Base-by-base conservation (phyloP, 1,139 yeast species). In the Geotrichum phurueaensis region DNA sequence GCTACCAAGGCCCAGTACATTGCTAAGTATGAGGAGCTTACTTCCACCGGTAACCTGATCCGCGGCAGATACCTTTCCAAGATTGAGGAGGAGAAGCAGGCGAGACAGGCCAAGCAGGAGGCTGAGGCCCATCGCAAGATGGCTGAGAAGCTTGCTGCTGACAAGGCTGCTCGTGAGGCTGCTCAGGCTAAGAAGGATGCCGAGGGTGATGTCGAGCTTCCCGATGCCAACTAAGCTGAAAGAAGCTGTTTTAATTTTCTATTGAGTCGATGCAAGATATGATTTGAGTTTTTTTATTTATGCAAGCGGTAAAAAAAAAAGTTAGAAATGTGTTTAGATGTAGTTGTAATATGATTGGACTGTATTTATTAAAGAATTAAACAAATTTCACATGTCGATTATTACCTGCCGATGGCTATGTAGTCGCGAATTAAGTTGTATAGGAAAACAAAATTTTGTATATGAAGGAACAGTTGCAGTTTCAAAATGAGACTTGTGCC, bases 1-100 rank as follows among this genome's bases (percentile, higher is more conserved):
- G 84, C 98, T 65, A 82, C 92, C 75, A 92, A 94, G 84, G 99
- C 96, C 70, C 90, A 88, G 78, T 94, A 94, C 82, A 87, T 95
- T 79, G 98, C 99, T 73, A 92, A 89, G 79, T 91, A 92, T 79
- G 99, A 95, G 79, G 99, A 94, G 78, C 85, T 94, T 74, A 96
- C 97, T 57, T 83, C 96, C 58, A 81, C 86, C 71, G 99, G 99
- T 77, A 94, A 95, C 82, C 80, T 94, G 69, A 90, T 94, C 77
- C 89, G 87, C 80, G 98, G 97, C 72, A 87, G 99, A 81, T 94
- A 89, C 81, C 80, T 87, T 70, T 89, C 94, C 67, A 91, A 94
- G 79, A 90, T 91, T 77, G 97, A 94, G 79, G 98, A 94, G 78
- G 89, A 89, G 83, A 87, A 87, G 78, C 96, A 90, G 79, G 91